Percentiles rank a stretch among this genome's conserved stretches.
phyloP scores from a whole-genome alignment of 352 stramenopile species.

The Globisporangium polare region DNA sequence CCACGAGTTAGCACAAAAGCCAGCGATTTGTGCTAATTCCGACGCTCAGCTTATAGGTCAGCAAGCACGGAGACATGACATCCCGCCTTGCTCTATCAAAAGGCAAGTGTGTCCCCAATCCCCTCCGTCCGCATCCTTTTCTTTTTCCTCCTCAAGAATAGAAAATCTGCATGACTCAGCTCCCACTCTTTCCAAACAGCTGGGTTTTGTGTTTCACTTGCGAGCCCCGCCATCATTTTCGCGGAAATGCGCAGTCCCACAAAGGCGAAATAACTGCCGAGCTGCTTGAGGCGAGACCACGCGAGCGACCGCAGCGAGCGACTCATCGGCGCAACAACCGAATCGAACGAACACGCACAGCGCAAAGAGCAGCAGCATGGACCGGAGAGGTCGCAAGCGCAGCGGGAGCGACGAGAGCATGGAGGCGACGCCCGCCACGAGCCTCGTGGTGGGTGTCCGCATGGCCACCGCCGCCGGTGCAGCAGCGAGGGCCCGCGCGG shows the following conservation, averaged over 20 bases:
- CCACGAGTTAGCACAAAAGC: neutral
- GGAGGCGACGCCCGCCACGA: neutral
- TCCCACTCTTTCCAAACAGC: neutral
- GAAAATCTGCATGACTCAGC: neutral
- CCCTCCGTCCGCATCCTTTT: neutral
- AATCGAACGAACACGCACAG: neutral
- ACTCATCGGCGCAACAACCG: neutral
- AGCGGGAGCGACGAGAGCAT: constrained; percentile 3
- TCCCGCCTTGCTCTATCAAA: neutral
- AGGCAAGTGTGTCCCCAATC: neutral
- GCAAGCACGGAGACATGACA: neutral
- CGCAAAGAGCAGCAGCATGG: neutral
- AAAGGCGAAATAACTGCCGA: neutral
- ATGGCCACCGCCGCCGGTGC: neutral
- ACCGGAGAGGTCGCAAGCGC: neutral
- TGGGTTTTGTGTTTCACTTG: neutral
- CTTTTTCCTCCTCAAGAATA: neutral
- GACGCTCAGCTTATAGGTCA: neutral
- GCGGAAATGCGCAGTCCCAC: neutral
- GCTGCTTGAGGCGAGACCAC: too few relatives aligned
- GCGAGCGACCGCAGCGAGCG: neutral
- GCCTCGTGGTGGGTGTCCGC: neutral
- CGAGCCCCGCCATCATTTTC: neutral
- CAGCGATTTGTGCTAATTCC: constrained; percentile 2
- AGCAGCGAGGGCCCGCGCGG: neutral